Percentiles rank a stretch among this genome's conserved stretches.
These are phyloP conservation scores for Ophiostoma pallidulum DNA, from an alignment of 2,329 filamentous ascomycete genomes.

Conservation along the genomic window DNA sequence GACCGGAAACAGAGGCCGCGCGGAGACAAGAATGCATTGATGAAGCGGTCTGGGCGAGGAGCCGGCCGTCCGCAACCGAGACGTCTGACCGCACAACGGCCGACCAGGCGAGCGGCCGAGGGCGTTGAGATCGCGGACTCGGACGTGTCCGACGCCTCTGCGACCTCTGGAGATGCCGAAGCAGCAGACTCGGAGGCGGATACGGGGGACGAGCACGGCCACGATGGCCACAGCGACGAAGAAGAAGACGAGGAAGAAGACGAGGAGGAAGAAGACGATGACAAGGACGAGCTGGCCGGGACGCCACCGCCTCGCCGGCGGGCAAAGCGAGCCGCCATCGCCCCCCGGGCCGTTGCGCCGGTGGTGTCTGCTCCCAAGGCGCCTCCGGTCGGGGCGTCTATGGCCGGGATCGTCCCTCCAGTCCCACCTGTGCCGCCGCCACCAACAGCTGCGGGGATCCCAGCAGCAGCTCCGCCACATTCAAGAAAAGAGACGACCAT, in stretches of 20 bases:
- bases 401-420: too few relatives aligned
- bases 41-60: background rate
- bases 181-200: background rate
- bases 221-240: background rate
- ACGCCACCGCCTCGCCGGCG: background rate
- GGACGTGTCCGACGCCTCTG: background rate
- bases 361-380: conserved; percentile 2
- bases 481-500: conserved; percentile 6
- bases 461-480: background rate
- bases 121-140: conserved; percentile 9
- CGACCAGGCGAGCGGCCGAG: background rate
- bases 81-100: background rate
- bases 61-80: background rate
- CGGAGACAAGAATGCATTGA: background rate
- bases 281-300: conserved; percentile 4
- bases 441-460: background rate
- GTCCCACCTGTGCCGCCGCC: background rate
- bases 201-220: background rate
- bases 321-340: background rate
- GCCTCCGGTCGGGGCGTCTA: background rate
- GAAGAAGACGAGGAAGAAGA: background rate
- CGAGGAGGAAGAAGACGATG: background rate
- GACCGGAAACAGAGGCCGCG: conserved; percentile 1
- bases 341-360: background rate
- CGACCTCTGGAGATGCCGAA: too few relatives aligned